Conservation (phyloP, 1,139 yeast genomes). For the Suhomyces terraborum region DNA sequence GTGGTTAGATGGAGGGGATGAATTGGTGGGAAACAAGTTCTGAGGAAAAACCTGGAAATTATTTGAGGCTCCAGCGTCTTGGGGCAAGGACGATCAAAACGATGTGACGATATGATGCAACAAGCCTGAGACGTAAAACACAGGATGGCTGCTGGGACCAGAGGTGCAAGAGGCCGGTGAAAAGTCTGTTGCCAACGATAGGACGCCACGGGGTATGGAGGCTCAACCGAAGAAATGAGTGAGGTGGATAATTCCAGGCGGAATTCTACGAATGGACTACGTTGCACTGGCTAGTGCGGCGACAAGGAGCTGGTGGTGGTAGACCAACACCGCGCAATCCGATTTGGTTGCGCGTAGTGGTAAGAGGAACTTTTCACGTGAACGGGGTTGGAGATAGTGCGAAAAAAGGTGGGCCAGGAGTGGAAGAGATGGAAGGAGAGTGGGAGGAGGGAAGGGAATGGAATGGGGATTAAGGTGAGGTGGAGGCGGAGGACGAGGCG, state of each 20-base stretch:
- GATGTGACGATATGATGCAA: constrained; percentile 6
- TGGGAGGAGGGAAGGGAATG: no score
- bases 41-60: constrained; percentile 12
- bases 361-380: neutral
- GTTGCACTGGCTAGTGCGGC: constrained; percentile 1
- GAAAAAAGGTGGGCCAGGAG: neutral
- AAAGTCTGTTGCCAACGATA: neutral
- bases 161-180: no score
- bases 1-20: neutral
- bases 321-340: constrained; percentile 6
- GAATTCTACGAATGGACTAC: neutral
- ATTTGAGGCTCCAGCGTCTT: constrained; percentile 11
- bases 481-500: no score
- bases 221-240: neutral
- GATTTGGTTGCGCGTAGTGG: constrained; percentile 6
- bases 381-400: constrained; percentile 1
- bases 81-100: constrained; percentile 10
- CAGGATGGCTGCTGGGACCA: no score
- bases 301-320: constrained; percentile 2
- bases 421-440: no score
- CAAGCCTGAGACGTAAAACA: no score
- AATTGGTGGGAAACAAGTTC: constrained; percentile 1
- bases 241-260: neutral
- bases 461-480: no score
- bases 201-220: neutral